Percentiles rank a stretch among this genome's conserved stretches.
These are phyloP conservation scores for Coriolopsis trogii DNA, from an alignment of 1,284 basidiomycete species.

Conservation along the genomic window DNA sequence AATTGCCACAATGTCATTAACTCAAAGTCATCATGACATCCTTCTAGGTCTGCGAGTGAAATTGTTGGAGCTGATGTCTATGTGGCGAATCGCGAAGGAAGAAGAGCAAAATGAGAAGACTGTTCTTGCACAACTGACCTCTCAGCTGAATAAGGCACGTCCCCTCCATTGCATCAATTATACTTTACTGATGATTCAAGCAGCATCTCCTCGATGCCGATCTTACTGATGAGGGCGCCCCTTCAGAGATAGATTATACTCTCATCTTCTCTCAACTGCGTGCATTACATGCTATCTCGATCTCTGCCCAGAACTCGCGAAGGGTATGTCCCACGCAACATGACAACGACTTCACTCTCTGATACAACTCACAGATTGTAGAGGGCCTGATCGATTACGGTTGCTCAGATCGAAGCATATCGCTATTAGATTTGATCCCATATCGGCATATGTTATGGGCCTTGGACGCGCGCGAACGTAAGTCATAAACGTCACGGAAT, in stretches of 20 bases:
- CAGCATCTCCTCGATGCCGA: slow-evolving; percentile 5
- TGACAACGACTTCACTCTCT: background rate
- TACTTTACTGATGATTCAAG: background rate
- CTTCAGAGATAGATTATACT: background rate
- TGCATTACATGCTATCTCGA: slow-evolving; percentile 2
- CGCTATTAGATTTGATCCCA: slow-evolving; percentile 45
- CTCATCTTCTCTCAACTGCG: slow-evolving; percentile 8
- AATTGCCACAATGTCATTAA: no score
- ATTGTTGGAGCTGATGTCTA: slow-evolving; percentile 44
- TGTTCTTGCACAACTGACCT: background rate
- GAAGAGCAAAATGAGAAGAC: slow-evolving; percentile 14
- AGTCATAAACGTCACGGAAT: slow-evolving; percentile 20
- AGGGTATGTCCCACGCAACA: background rate
- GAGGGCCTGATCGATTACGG: slow-evolving; percentile 17
- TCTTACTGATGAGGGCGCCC: background rate
- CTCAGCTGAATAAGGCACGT: slow-evolving; percentile 10
- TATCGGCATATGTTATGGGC: slow-evolving; percentile 63
- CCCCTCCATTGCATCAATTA: background rate
- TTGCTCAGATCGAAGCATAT: slow-evolving; percentile 2
- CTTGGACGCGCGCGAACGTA: slow-evolving; percentile 41
- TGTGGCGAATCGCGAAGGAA: slow-evolving; percentile 35
- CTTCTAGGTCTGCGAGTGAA: slow-evolving; percentile 37
- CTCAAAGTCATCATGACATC: background rate
- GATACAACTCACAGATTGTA: slow-evolving; percentile 1
- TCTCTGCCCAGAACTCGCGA: background rate